A percentile compares a stretch with the other conserved stretches of the same genome.
These are phyloP conservation scores for Rhododendron mucronatum DNA, from an alignment of 148 eudicot species.

Conservation along the genomic window DNA sequence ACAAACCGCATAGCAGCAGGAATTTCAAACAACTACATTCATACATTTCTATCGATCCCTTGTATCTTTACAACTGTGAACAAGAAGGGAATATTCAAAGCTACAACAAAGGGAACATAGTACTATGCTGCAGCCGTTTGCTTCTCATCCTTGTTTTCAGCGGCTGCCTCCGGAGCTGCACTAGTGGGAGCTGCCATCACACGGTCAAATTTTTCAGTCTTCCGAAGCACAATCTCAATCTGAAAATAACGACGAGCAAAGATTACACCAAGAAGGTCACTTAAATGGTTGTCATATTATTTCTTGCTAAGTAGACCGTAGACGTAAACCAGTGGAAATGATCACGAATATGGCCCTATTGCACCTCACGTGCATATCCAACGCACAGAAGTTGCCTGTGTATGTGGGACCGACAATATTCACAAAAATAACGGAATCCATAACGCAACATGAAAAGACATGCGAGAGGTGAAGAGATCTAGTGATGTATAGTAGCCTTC, in stretches of 20 bases:
- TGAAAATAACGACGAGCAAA: conserved; percentile 6
- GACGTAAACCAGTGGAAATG: not conserved
- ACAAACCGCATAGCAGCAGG: conserved; percentile 1
- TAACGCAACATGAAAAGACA: not conserved
- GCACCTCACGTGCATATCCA: not conserved
- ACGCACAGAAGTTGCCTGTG: not conserved
- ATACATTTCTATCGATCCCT: not conserved
- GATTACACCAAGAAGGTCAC: not conserved
- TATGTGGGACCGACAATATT: not conserved
- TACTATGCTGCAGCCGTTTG: conserved; percentile 18
- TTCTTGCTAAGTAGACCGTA: not conserved
- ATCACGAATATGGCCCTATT: not conserved
- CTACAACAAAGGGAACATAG: not conserved
- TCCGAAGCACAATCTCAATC: conserved; percentile 75
- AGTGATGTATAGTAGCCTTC: not conserved
- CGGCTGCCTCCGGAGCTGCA: conserved; percentile 14
- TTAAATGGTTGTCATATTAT: not conserved
- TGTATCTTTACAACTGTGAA: not conserved
- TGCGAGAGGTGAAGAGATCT: not conserved
- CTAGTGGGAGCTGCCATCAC: conserved; percentile 26
- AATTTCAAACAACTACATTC: not conserved
- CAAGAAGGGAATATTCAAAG: not conserved
- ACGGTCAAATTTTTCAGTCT: conserved; percentile 61
- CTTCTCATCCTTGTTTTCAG: conserved; percentile 23
- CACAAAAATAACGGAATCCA: not conserved